Base-by-base conservation (phyloP, 768 basidiomycete genomes). In the Amanita subjunquillea region DNA sequence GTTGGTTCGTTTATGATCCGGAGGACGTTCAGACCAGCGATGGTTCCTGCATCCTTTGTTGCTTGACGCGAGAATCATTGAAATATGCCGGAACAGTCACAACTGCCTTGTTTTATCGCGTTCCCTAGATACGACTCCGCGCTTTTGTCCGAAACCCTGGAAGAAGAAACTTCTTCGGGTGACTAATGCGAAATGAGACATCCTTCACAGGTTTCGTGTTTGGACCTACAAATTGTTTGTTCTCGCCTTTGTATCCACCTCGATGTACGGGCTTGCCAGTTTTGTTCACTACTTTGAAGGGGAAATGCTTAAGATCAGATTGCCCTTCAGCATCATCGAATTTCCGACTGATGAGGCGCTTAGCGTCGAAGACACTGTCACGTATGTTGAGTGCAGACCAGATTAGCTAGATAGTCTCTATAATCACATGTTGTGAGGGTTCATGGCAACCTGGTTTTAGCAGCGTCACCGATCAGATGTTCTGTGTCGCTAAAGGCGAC, bases 1-100 rank as follows among this genome's bases (percentile, higher is more conserved):
- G 95, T 98, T 37, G 95, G 93, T 70, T 98, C 95, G 74, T 97
- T 97, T 75, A 97, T 95, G 69, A 97, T 96, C 73, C 95, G 92
- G 63, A 95, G 88, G 56, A 97, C 88, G 66, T 95, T 92, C 59
- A 98, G 72, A 57, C 95, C 95, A 17, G 92, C 80, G 62, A 98
- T 97, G 55, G 81, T 82, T 60, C 95, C 95, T 36, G 95, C 93
- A 64, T 98, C 95, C 76, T 96, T 98, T 62, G 95, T 98, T 20
- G 95, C 95, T 64, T 95, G 92, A 66, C 95, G 89, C 67, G 95
- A 23, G 95, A 94, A 75, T 97, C 92, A 70, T 98, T 98, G 79
- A 97, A 97, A 77, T 97, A 97, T 34, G 94, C 93, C 29, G 94
- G 94, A 57, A 97, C 87, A 25, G 93, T 95, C 63, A 97, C 85